Evolutionary conservation across 2,329 filamentous ascomycete genomes (phyloP), one percentile per base, ranked within the genome.

Genomic region (Colletotrichum liaoningense): DNA sequence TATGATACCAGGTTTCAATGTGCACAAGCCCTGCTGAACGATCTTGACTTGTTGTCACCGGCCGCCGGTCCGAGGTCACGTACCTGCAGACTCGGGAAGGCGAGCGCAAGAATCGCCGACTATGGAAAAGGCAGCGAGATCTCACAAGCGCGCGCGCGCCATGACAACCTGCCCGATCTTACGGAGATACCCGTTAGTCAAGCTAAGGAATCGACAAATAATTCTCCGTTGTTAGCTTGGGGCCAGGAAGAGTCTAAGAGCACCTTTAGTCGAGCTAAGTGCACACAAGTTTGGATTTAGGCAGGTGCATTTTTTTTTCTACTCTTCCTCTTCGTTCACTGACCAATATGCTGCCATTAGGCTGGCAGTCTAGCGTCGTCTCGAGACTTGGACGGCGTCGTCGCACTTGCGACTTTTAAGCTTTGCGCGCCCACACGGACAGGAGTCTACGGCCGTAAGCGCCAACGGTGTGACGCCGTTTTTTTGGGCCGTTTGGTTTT

Each of bases 1-100:
- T 60, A 71, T 72, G 69, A 72, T 72, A 72, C 69, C 69, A 72
- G 28, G 19, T 46, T 63, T 63, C 14, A 24, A n/a, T 52, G 56
- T 35, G 26, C 35, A 12, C 22, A 64, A n/a, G 26, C 14, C n/a
- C 22, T 19, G 26, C 35, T n/a, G 22, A 28, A n/a, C 35, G 28
- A 64, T 28, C 12, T 30, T 64, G 62, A 64, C 4, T 30, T 55
- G 12, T 54, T 1, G 33, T 49, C 42, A 49, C 19, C 19, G 19
- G 11, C 16, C 42, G 42, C 42, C 42, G 16, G 16, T 49, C 42
- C 42, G 42, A 49, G 42, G 42, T 11, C 19, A n/a, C 19, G 19
- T n/a, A n/a, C 42, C 19, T 49, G n/a, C 16, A 49, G 16, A n/a
- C 42, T 49, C 42, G 42, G 42, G 42, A 19, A n/a, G 19, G 42